Base-by-base conservation (phyloP, 2,329 filamentous ascomycete genomes). In the Neurospora sp. region DNA sequence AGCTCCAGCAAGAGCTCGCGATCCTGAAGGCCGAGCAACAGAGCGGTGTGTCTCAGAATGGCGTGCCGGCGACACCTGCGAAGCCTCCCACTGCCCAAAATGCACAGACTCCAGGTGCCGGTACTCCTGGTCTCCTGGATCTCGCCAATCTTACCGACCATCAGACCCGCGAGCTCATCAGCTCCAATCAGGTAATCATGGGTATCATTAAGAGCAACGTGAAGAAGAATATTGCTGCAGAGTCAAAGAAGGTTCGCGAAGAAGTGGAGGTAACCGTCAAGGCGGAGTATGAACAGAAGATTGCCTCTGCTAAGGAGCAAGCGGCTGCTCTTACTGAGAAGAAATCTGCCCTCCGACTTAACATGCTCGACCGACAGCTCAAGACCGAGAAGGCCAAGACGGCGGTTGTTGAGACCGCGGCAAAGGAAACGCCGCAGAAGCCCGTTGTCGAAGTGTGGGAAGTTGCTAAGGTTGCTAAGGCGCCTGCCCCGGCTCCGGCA, bases 361-460 rank as follows among this genome's bases (percentile, higher is more conserved):
- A 93, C 77, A 91, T 96, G 88, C 83, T 89, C 6, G 90, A 95
- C 74, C 92, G 90, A 74, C 88, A 90, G 77, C 81, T 85, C 66
- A 87, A 86, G 72, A 81, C 82, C 8, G 87, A 89, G 0, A 84
- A 85, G 67, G 91, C 90, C 4, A 96, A 96, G 81, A 81, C 96
- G 39, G 86, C 87, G 1, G 88, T 96, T 1, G 91, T 98, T 3
- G 87, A 93, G 76, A 91, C 88, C 66, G 94, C 95, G 12, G 93
- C 91, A 0, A 86, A 85, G n/a, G 91, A 97, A 66, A 97, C 94
- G 0, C 95, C 95, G 0, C 85, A 95, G 75, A 89, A 89, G 77
- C 88, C 93, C 0, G 93, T 98, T 4, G 87, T 83, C 10, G 93
- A 97, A 79, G 94, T 97, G 0, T 97, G 92, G 92, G 89, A 91